These are phyloP conservation scores for Suillus weaverae DNA, from an alignment of 768 basidiomycete genomes.

Conservation along the genomic window DNA sequence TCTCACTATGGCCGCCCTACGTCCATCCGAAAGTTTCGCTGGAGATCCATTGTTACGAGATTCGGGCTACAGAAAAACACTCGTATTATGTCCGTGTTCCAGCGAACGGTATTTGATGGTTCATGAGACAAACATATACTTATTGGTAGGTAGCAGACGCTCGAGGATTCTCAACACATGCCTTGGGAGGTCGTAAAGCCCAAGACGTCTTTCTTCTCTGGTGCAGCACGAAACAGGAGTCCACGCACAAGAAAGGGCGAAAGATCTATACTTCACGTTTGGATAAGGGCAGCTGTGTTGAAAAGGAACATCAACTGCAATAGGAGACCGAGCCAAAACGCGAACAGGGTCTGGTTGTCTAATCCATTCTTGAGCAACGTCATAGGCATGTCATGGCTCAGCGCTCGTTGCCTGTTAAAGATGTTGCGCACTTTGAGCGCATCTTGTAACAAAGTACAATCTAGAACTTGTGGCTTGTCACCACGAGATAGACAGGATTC, in stretches of 20 bases:
- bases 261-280: neutral
- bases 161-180: neutral
- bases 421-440: neutral
- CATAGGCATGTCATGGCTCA: neutral
- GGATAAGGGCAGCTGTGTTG: neutral
- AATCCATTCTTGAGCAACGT: neutral
- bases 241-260: neutral
- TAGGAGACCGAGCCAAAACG: neutral
- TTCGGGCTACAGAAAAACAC: neutral
- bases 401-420: neutral
- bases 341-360: neutral
- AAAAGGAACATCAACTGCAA: neutral
- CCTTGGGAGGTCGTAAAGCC: neutral
- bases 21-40: too few species aligned
- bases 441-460: neutral
- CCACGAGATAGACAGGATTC: neutral
- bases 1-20: too few species aligned
- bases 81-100: neutral
- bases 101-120: neutral
- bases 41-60: neutral
- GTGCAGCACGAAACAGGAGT: neutral
- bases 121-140: too few species aligned
- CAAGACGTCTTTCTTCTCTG: neutral
- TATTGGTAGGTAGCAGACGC: neutral
- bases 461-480: neutral